Base-by-base conservation (phyloP, 2,329 filamentous ascomycete genomes). In the Sphaerostilbella broomeana region DNA sequence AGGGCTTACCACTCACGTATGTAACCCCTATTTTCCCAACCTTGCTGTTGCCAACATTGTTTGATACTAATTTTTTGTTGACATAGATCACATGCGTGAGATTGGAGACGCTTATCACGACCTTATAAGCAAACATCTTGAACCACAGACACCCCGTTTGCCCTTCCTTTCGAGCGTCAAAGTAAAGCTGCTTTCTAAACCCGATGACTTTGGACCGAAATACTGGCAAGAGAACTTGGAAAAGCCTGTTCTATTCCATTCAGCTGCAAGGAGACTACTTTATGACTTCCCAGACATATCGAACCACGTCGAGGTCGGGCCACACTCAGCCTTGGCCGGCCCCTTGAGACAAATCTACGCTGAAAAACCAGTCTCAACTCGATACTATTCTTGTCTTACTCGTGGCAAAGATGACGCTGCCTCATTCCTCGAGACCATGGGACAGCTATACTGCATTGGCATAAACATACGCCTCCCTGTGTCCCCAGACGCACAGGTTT, bases 1-100 rank as follows among this genome's bases (percentile, higher is more conserved):
- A 6, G 12, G 8, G 38, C 31, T 5, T 62, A 62, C 17, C 60
- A 63, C 42, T 61, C 59, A 1, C 43, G n/a, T n/a, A n/a, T n/a
- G n/a, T n/a, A n/a, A n/a, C n/a, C n/a, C n/a, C n/a, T n/a, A n/a
- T n/a, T n/a, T n/a, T n/a, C n/a, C n/a, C n/a, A n/a, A n/a, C n/a
- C n/a, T n/a, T n/a, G n/a, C n/a, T n/a, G n/a, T n/a, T n/a, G n/a
- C n/a, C n/a, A n/a, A n/a, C n/a, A n/a, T n/a, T n/a, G n/a, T n/a
- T n/a, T n/a, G n/a, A n/a, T n/a, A n/a, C n/a, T n/a, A n/a, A n/a
- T n/a, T n/a, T n/a, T n/a, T n/a, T n/a, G n/a, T n/a, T n/a, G n/a
- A n/a, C n/a, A n/a, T n/a, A n/a, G n/a, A 31, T 12, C 47, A 51
- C 11, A 51, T 51, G 45, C n/a, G n/a, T 9, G 19, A 18, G 7